Evolutionary conservation across 108 stramenopile species (phyloP).

Genomic region (Chaetoceros muelleri): DNA sequence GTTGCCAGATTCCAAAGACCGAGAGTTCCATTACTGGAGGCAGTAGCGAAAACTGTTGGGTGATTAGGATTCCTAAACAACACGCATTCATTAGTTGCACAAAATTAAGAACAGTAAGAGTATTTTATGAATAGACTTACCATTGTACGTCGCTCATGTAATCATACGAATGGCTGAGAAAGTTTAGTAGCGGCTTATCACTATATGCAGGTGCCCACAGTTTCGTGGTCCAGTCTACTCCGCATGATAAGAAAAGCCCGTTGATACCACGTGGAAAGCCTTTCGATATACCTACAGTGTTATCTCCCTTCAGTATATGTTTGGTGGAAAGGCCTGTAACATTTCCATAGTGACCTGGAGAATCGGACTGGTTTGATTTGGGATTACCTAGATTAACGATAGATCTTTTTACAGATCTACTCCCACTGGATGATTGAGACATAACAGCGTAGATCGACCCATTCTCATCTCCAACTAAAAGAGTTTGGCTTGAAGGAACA

Average conservation of each 20-base stretch:
- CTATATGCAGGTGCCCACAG: constrained; percentile 78
- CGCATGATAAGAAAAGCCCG: constrained; percentile 66
- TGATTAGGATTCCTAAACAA: constrained; percentile 53
- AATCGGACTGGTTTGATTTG: constrained; percentile 13
- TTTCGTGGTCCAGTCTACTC: constrained; percentile 87
- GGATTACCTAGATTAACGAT: constrained; percentile 36
- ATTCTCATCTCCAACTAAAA: constrained; percentile 68
- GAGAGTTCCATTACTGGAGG: constrained; percentile 74
- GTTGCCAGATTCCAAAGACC: constrained; percentile 76
- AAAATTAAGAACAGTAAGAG: constrained; percentile 2
- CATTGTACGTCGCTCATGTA: constrained; percentile 89
- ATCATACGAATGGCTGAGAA: constrained; percentile 78
- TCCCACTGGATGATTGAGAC: constrained; percentile 22
- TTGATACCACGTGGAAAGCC: constrained; percentile 64
- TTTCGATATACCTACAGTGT: constrained; percentile 32
- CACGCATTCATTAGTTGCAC: background rate
- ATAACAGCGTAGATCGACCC: constrained; percentile 42
- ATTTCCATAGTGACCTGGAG: constrained; percentile 66
- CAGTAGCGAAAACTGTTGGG: constrained; percentile 75
- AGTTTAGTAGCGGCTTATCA: constrained; percentile 56
- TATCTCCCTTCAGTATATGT: constrained; percentile 23
- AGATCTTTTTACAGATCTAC: constrained; percentile 36
- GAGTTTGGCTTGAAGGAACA: constrained; percentile 44
- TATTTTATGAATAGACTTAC: constrained; percentile 17
- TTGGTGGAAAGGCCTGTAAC: constrained; percentile 55